Evolutionary conservation across 2,329 filamentous ascomycete genomes (phyloP), one percentile per base, ranked within the genome.

Genomic region (Arachnopeziza araneosa): DNA sequence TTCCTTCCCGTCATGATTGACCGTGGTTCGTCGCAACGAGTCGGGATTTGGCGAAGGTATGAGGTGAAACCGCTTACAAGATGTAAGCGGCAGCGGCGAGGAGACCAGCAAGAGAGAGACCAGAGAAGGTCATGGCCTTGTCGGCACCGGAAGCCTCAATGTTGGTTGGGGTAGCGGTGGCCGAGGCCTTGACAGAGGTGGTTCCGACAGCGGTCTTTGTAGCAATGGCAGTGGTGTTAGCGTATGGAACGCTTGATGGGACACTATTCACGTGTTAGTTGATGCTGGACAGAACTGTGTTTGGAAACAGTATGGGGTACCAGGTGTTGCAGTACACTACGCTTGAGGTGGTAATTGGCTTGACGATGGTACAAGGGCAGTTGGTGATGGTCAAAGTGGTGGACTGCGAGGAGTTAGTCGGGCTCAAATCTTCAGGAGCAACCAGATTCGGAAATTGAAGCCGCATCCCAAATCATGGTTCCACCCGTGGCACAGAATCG

Each of bases 91-190:
- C 83, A 63, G 86, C 72, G 71, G 80, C 84, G 73, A 86, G 76
- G 67, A 85, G 73, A 78, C 80, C 83, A 68, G 81, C 83, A 68
- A 87, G 80, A 67, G 77, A 81, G 63, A 80, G 84, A 64, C 82
- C 83, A 50, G 83, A 84, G 68, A 84, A 74, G 70, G 76, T 80
- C 66, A 79, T 79, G 66, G 75, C 75, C 78, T 82, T 83, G 78
- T 76, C 80, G 65, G 82, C 83, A 75, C 79, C 81, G 64, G 79
- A 81, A 59, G 82, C 80, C 68, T 79, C 75, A 67, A 80, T 73
- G 57, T 74, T 57, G 64, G 71, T 67, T 66, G 75, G 67, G 56
- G 70, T 64, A 58, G 66, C 59, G 64, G 70, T 62, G 55, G 74
- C 60, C 68, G 63, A 49, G 57, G 63, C 63, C 48, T 62, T 61